A percentile compares a stretch with the other conserved stretches of the same genome.
phyloP scores from a whole-genome alignment of 2,329 filamentous ascomycete genomes.

The Ascochyta clinopodiicola region DNA sequence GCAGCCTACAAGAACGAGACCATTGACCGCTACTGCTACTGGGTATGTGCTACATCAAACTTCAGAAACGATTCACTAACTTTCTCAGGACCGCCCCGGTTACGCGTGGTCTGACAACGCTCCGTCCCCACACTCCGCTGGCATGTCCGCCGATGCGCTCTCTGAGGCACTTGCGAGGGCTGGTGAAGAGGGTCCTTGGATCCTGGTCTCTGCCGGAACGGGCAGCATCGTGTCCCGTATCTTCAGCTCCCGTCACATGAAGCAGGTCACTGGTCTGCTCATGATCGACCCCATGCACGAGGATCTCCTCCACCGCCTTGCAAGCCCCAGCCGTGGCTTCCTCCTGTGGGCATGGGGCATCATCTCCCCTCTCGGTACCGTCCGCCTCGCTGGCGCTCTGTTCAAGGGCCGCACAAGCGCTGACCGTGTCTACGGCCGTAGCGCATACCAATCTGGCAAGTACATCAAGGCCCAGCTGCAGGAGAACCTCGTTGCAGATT shows the following conservation, averaged over 20 bases:
- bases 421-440: slow-evolving; percentile 84
- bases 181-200: slow-evolving; percentile 86
- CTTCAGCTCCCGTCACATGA: slow-evolving; percentile 82
- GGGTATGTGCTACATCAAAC: slow-evolving; percentile 41
- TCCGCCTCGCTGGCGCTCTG: slow-evolving; percentile 79
- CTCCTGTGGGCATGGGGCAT: slow-evolving; percentile 84
- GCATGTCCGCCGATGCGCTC: slow-evolving; percentile 88
- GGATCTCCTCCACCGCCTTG: slow-evolving; percentile 75
- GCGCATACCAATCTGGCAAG: slow-evolving; percentile 80
- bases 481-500: slow-evolving; percentile 86
- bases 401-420: slow-evolving; percentile 80
- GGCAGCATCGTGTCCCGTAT: slow-evolving; percentile 90
- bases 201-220: slow-evolving; percentile 84
- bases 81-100: slow-evolving; percentile 75
- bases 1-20: slow-evolving; percentile 78
- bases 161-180: slow-evolving; percentile 83
- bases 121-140: slow-evolving; percentile 89
- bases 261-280: slow-evolving; percentile 77
- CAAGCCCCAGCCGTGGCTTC: slow-evolving; percentile 75
- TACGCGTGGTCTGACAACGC: slow-evolving; percentile 89
- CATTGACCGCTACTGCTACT: slow-evolving; percentile 91
- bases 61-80: background rate
- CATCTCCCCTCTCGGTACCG: slow-evolving; percentile 84
- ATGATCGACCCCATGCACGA: slow-evolving; percentile 91
- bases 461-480: slow-evolving; percentile 90